Percentiles rank a stretch among this genome's conserved stretches.
Evolutionary conservation across 2,329 filamentous ascomycete genomes (phyloP).

Genomic region (Aphanoascus verrucosus): DNA sequence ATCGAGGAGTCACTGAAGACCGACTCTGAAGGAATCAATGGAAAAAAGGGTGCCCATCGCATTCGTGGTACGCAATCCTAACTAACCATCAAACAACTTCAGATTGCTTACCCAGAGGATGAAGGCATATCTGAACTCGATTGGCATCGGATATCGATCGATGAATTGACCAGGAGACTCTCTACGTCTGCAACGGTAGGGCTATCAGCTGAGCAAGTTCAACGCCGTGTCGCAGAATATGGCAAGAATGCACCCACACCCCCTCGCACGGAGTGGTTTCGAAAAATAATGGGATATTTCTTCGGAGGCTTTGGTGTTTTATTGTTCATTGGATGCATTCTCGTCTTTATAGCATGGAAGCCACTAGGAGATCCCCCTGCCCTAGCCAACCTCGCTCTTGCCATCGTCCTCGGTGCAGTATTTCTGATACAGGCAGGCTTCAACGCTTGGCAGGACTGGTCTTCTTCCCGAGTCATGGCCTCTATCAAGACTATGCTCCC

Average conservation of each 20-base stretch:
- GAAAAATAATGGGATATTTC: conserved; percentile 56
- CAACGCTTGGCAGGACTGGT: conserved; percentile 64
- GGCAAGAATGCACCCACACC: conserved; percentile 58
- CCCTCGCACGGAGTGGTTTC: conserved; percentile 50
- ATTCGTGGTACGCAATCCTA: not conserved
- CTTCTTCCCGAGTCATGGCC: conserved; percentile 63
- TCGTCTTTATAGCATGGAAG: conserved; percentile 68
- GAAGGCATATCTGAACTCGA: conserved; percentile 51
- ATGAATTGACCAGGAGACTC: conserved; percentile 51
- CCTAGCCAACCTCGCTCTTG: conserved; percentile 59
- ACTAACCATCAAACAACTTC: not conserved
- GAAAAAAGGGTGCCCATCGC: not conserved
- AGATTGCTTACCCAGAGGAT: conserved; percentile 3
- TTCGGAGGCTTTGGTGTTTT: conserved; percentile 68
- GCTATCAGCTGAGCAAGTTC: conserved; percentile 49
- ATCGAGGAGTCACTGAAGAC: conserved; percentile 14
- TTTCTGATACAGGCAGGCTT: conserved; percentile 61
- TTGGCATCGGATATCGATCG: conserved; percentile 53
- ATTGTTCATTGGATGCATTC: conserved; percentile 54
- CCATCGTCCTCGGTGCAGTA: conserved; percentile 60
- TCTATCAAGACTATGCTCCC: conserved; percentile 74
- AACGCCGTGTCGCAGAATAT: conserved; percentile 47
- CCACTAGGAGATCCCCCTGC: conserved; percentile 64
- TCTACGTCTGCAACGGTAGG: conserved; percentile 47
- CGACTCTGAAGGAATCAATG: not conserved